Conservation (phyloP, 2,329 filamentous ascomycete species). For the Remersonia thermophila region DNA sequence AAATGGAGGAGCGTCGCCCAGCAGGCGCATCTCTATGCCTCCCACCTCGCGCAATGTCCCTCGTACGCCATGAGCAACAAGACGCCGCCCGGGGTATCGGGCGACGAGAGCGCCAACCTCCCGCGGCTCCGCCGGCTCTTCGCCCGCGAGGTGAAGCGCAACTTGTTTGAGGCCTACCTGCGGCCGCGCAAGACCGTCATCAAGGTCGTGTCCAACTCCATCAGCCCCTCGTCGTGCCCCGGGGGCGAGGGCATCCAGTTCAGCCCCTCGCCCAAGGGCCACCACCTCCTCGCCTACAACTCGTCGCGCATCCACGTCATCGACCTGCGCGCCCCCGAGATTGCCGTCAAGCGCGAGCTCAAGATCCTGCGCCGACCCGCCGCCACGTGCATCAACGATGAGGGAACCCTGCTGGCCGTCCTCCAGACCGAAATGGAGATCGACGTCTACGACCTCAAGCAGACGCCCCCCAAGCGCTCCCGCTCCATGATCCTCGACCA, state of each 20-base stretch:
- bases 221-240: slow-evolving; percentile 71
- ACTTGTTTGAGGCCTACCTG: slow-evolving; percentile 65
- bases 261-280: slow-evolving; percentile 61
- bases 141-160: slow-evolving; percentile 58
- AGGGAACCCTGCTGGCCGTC: slow-evolving; percentile 65
- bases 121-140: slow-evolving; percentile 53
- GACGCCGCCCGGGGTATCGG: slow-evolving; percentile 21
- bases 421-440: slow-evolving; percentile 73
- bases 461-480: slow-evolving; percentile 53
- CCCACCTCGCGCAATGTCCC: slow-evolving; percentile 49
- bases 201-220: slow-evolving; percentile 71
- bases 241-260: slow-evolving; percentile 81
- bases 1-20: slow-evolving; percentile 55
- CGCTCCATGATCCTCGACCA: slow-evolving; percentile 69
- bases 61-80: slow-evolving; percentile 43
- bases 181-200: slow-evolving; percentile 59
- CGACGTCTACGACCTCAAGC: slow-evolving; percentile 65
- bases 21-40: slow-evolving; percentile 48
- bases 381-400: slow-evolving; percentile 66
- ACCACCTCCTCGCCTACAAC: slow-evolving; percentile 67
- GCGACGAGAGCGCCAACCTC: slow-evolving; percentile 34
- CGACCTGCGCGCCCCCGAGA: slow-evolving; percentile 46
- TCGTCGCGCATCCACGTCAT: slow-evolving; percentile 75
- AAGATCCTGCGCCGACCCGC: slow-evolving; percentile 67
- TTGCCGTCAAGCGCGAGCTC: slow-evolving; percentile 61